Percentiles rank a stretch among this genome's conserved stretches.
These are phyloP conservation scores for Phytophthora uliginosa DNA, from an alignment of 352 stramenopile species.

Conservation along the genomic window DNA sequence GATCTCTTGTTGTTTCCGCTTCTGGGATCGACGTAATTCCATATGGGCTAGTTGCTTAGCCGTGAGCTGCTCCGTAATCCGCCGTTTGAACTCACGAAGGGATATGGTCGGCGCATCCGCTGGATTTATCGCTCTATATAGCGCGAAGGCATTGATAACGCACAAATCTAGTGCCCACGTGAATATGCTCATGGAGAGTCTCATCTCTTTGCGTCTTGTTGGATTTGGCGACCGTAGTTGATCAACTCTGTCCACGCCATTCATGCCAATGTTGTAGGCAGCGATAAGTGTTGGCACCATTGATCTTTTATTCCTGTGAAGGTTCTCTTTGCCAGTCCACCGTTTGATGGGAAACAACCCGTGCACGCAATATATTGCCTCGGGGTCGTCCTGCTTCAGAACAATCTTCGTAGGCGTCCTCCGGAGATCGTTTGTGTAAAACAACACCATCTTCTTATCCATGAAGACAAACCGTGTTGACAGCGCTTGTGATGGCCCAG, in stretches of 20 bases:
- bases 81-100: constrained; percentile 18
- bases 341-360: constrained; percentile 8
- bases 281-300: neutral
- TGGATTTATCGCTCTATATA: neutral
- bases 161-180: too few relatives aligned
- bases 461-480: neutral
- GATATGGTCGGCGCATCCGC: neutral
- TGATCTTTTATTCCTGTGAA: constrained; percentile 11
- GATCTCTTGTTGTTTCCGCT: neutral
- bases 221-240: too few relatives aligned
- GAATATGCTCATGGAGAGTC: too few relatives aligned
- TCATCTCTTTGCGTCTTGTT: too few relatives aligned
- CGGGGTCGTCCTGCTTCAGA: neutral
- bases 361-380: neutral
- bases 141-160: too few relatives aligned
- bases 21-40: neutral
- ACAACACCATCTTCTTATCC: constrained; percentile 8
- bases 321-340: neutral
- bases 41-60: neutral
- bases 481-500: too few relatives aligned
- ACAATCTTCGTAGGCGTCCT: neutral
- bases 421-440: constrained; percentile 15
- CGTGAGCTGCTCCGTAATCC: constrained; percentile 6
- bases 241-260: too few relatives aligned
- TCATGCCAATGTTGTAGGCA: too few relatives aligned